A percentile compares a stretch with the other conserved stretches of the same genome.
Conservation (phyloP, 768 basidiomycete genomes). For the Amanita jacksonii region DNA sequence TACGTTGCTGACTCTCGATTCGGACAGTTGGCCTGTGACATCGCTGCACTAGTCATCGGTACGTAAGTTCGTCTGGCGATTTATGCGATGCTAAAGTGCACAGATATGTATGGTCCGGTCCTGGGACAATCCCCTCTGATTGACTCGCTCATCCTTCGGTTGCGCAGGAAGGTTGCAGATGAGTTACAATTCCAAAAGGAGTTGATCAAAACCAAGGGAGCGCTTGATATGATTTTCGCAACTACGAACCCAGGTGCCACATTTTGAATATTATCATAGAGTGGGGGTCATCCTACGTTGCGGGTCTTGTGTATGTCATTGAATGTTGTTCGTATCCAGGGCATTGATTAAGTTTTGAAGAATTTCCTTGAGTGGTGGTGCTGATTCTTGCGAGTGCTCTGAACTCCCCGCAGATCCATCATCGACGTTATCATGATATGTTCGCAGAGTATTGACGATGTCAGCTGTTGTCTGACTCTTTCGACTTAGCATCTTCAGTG, state of each 20-base stretch:
- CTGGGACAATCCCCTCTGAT: constrained; percentile 93
- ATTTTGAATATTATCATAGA: constrained; percentile 5
- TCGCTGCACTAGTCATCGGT: constrained; percentile 81
- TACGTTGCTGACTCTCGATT: constrained; percentile 87
- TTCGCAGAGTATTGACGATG: constrained; percentile 59
- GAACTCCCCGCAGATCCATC: constrained; percentile 29
- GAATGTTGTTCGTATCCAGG: constrained; percentile 15
- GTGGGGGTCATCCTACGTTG: not conserved
- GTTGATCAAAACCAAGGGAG: constrained; percentile 72
- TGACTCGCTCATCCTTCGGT: constrained; percentile 72
- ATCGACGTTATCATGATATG: constrained; percentile 68
- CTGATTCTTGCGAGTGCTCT: constrained; percentile 23
- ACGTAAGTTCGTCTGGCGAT: constrained; percentile 17
- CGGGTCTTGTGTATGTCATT: constrained; percentile 6
- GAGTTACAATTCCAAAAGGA: constrained; percentile 89
- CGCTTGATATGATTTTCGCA: constrained; percentile 83
- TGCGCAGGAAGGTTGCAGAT: constrained; percentile 75
- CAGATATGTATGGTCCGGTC: constrained; percentile 88
- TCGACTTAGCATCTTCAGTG: constrained; percentile 64
- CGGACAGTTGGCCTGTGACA: constrained; percentile 79
- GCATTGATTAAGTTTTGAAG: constrained; percentile 59
- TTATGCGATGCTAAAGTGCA: constrained; percentile 4
- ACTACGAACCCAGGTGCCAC: constrained; percentile 26
- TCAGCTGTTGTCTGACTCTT: constrained; percentile 63
- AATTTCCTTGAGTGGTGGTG: constrained; percentile 55